Percentiles rank a stretch among this genome's conserved stretches.
Conservation (phyloP, 1,284 basidiomycete species). For the Ceratobasidium sp. region DNA sequence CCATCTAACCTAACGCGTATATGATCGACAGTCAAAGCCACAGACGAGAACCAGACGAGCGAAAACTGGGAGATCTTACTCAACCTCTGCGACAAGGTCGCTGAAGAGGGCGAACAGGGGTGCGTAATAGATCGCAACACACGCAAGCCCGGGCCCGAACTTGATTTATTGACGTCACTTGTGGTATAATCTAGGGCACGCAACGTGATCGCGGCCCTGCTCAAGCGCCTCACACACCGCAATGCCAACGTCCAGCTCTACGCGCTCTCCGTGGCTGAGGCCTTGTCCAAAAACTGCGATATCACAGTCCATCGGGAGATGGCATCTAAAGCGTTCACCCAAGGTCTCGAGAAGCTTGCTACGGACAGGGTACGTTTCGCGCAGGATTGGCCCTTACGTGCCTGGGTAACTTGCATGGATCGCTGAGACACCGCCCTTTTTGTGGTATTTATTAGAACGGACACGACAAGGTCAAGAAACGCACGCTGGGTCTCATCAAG, state of each 20-base stretch:
- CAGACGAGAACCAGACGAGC: slow-evolving; percentile 92
- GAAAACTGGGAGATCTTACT: slow-evolving; percentile 98
- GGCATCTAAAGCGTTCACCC: slow-evolving; percentile 90
- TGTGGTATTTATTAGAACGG: slow-evolving; percentile 72
- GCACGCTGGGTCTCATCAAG: slow-evolving; percentile 80
- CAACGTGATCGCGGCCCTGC: slow-evolving; percentile 85
- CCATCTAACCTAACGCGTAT: background rate
- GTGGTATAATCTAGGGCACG: slow-evolving; percentile 73
- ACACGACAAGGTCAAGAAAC: slow-evolving; percentile 88
- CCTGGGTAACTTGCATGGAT: background rate
- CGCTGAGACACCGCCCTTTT: background rate
- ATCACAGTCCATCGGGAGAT: slow-evolving; percentile 88
- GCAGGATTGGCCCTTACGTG: slow-evolving; percentile 7
- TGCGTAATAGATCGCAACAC: slow-evolving; percentile 58
- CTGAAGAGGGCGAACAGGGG: slow-evolving; percentile 88
- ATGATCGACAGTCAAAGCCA: slow-evolving; percentile 80
- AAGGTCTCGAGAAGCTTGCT: slow-evolving; percentile 87
- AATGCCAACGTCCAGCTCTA: slow-evolving; percentile 98
- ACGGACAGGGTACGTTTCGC: slow-evolving; percentile 81
- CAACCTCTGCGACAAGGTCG: slow-evolving; percentile 96
- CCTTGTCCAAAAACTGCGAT: slow-evolving; percentile 92
- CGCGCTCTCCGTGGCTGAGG: slow-evolving; percentile 88
- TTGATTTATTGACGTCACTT: slow-evolving; percentile 25
- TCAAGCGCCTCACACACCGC: slow-evolving; percentile 93
- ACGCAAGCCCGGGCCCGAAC: slow-evolving; percentile 40